phyloP scores from a whole-genome alignment of 2,329 filamentous ascomycete species.

The Hypomyces perniciosus region DNA sequence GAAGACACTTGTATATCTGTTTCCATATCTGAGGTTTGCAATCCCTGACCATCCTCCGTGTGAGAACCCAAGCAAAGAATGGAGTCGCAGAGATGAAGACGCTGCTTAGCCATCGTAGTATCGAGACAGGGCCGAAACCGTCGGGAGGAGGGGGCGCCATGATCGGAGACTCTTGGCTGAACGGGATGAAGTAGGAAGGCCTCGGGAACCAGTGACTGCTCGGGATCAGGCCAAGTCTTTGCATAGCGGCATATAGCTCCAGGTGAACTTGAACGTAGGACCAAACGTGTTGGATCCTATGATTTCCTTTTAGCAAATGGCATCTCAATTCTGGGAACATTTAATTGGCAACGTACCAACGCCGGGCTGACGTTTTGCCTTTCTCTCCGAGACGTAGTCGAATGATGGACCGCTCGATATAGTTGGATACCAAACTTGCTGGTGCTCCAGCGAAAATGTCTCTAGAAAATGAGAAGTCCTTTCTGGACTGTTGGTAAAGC shows the following conservation, averaged over 20 bases:
- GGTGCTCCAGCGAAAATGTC: slow-evolving; percentile 30
- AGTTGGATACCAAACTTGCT: slow-evolving; percentile 23
- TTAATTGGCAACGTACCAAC: slow-evolving; percentile 20
- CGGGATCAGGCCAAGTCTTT: slow-evolving; percentile 44
- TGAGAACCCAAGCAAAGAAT: slow-evolving; percentile 41
- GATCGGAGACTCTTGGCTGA: slow-evolving; percentile 46
- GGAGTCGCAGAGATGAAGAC: slow-evolving; percentile 40
- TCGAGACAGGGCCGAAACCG: slow-evolving; percentile 31
- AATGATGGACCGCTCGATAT: slow-evolving; percentile 23
- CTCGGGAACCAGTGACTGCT: slow-evolving; percentile 37
- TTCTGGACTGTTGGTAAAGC: slow-evolving; percentile 27
- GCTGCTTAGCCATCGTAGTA: slow-evolving; percentile 39
- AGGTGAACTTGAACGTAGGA: slow-evolving; percentile 44
- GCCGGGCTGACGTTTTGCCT: slow-evolving; percentile 19
- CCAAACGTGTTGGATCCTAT: slow-evolving; percentile 29
- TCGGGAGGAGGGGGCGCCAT: slow-evolving; percentile 37
- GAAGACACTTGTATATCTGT: slow-evolving; percentile 34
- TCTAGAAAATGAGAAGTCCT: slow-evolving; percentile 24
- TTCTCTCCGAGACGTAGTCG: slow-evolving; percentile 20
- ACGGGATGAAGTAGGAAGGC: slow-evolving; percentile 49
- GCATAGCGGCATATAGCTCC: slow-evolving; percentile 46
- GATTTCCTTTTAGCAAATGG: background rate
- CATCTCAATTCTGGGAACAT: no score
- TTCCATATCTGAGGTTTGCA: slow-evolving; percentile 33
- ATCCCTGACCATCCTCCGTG: slow-evolving; percentile 32